A percentile compares a stretch with the other conserved stretches of the same genome.
Evolutionary conservation across 306 rosid species (phyloP).

Genomic region (Vicia faba): DNA sequence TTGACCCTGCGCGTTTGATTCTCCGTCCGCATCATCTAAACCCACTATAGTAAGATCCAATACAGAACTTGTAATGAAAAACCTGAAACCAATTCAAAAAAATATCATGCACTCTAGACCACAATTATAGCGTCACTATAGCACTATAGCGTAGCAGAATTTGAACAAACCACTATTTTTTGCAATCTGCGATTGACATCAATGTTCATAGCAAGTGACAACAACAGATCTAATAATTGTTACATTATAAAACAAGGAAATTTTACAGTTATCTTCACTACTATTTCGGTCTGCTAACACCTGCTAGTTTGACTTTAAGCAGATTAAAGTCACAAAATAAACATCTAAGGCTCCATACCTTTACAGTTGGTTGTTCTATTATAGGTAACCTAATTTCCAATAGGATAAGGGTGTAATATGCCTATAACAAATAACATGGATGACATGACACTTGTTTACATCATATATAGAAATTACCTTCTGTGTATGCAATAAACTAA

Average conservation of each 20-base stretch:
- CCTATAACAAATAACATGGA: slow-evolving; percentile 6
- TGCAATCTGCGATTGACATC: not conserved
- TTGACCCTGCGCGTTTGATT: slow-evolving; percentile 70
- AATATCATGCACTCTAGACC: not conserved
- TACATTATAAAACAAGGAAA: slow-evolving; percentile 15
- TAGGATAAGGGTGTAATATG: not conserved
- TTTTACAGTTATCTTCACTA: not conserved
- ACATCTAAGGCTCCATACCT: slow-evolving; percentile 7
- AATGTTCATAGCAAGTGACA: not conserved
- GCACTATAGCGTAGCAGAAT: not conserved
- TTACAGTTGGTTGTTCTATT: slow-evolving; percentile 32
- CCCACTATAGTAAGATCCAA: slow-evolving; percentile 98
- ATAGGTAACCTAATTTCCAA: slow-evolving; percentile 7
- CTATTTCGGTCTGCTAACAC: slow-evolving; percentile 8
- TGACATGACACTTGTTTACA: slow-evolving; percentile 2
- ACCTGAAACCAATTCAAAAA: slow-evolving; percentile 63
- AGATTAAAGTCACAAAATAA: slow-evolving; percentile 8
- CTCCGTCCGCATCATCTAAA: slow-evolving; percentile 83
- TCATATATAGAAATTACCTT: slow-evolving; percentile 5
- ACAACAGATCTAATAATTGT: not conserved
- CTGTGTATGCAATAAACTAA: slow-evolving; percentile 8
- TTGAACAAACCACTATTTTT: not conserved
- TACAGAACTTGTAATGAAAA: slow-evolving; percentile 89
- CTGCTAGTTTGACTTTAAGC: not conserved
- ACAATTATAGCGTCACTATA: not conserved